These are phyloP conservation scores for Taxillus chinensis DNA, from an alignment of 164 flowering plant species.

Conservation along the genomic window DNA sequence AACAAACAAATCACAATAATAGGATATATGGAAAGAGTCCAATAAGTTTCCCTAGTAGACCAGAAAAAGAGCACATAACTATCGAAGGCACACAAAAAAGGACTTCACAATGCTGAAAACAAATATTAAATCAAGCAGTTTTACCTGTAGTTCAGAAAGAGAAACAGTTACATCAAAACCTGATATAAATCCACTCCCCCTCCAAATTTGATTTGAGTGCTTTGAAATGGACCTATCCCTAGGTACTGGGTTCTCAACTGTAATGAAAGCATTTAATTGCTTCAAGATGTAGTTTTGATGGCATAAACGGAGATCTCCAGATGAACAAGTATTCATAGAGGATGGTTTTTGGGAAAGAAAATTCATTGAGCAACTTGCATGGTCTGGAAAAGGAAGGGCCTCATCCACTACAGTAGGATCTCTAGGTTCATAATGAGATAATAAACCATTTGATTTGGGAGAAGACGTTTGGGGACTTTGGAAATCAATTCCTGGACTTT, in stretches of 20 bases:
- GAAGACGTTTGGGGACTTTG: conserved; percentile 40
- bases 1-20: too few relatives aligned
- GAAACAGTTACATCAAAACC: conserved; percentile 65
- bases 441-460: conserved; percentile 12
- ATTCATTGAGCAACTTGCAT: conserved; percentile 26
- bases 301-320: conserved; percentile 12
- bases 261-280: conserved; percentile 28
- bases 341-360: conserved; percentile 13
- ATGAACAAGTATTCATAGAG: conserved; percentile 7
- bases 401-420: conserved; percentile 17
- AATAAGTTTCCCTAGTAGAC: too few relatives aligned
- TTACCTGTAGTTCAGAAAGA: conserved; percentile 64
- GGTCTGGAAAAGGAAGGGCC: conserved; percentile 12
- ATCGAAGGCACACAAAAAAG: too few relatives aligned
- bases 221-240: conserved; percentile 11
- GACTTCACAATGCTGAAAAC: too few relatives aligned
- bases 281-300: conserved; percentile 44
- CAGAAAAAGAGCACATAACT: too few relatives aligned
- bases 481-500: conserved; percentile 20
- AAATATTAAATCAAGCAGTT: not conserved
- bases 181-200: conserved; percentile 61
- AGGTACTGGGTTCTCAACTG: conserved; percentile 33
- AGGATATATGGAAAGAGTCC: too few relatives aligned
- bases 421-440: conserved; percentile 16
- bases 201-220: conserved; percentile 35